Conservation (phyloP, 2,329 filamentous ascomycete genomes). For the Dryadomyces quercivorus region DNA sequence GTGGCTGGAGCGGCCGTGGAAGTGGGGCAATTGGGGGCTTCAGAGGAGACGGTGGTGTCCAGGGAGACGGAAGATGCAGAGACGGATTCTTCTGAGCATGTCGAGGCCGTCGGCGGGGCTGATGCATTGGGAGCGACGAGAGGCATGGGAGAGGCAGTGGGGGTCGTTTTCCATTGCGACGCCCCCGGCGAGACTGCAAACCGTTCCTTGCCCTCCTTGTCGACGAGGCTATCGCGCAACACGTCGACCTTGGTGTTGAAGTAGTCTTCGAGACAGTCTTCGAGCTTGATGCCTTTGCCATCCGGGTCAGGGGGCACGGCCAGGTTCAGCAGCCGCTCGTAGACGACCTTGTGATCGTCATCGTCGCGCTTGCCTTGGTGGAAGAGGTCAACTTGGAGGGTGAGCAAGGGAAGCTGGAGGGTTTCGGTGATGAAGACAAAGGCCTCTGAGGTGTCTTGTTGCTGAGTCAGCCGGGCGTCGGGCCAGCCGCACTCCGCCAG, state of each 20-base stretch:
- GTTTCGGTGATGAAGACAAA: conserved; percentile 91
- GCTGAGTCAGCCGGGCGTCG: conserved; percentile 62
- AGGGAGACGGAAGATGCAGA: background rate
- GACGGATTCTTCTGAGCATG: background rate
- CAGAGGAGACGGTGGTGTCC: background rate
- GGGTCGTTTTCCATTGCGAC: background rate
- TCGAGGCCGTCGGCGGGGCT: background rate
- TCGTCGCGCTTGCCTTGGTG: conserved; percentile 71
- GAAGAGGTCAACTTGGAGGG: conserved; percentile 87
- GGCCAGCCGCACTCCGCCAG: conserved; percentile 80
- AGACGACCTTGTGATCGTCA: conserved; percentile 90
- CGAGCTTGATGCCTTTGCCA: conserved; percentile 61
- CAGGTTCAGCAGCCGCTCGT: conserved; percentile 81
- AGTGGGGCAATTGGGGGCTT: background rate
- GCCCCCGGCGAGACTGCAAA: background rate
- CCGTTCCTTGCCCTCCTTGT: conserved; percentile 29
- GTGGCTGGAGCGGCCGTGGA: background rate
- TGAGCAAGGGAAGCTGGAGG: conserved; percentile 74
- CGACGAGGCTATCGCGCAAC: conserved; percentile 53
- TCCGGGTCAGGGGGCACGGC: conserved; percentile 71
- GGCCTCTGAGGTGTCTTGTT: conserved; percentile 92
- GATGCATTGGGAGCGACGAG: background rate
- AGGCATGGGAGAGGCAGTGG: conserved; percentile 6
- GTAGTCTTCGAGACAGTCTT: conserved; percentile 86
- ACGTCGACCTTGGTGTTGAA: conserved; percentile 94